Evolutionary conservation across 345 rosid species (phyloP).

Genomic region (Geranium rotundifolium): DNA sequence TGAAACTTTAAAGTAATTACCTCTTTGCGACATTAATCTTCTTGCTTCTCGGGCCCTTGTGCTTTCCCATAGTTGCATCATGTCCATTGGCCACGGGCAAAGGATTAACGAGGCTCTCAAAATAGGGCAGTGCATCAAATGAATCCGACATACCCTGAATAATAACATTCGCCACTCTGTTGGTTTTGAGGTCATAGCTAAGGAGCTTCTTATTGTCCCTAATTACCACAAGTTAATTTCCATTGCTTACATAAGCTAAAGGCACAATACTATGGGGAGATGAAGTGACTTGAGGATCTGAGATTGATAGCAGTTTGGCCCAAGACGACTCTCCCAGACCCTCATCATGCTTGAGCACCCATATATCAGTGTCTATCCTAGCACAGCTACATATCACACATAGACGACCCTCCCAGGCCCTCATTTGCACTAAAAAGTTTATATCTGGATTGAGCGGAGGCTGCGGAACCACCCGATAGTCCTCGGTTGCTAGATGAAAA

Average conservation of each 20-base stretch:
- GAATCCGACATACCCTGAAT: background rate
- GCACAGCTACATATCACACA: constrained; percentile 7
- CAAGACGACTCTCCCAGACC: too few relatives aligned
- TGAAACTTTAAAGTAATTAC: too few relatives aligned
- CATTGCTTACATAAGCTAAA: background rate
- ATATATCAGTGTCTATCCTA: constrained; percentile 3
- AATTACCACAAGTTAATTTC: background rate
- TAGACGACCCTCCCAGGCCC: constrained; percentile 6
- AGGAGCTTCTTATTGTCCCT: background rate
- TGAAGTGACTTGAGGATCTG: background rate
- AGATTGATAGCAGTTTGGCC: too few relatives aligned
- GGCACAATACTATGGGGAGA: background rate
- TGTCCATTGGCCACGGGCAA: background rate
- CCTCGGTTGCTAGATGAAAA: constrained; percentile 10
- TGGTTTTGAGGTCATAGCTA: background rate
- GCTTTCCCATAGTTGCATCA: background rate
- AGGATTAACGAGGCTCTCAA: constrained; percentile 8
- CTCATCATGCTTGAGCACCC: constrained; percentile 1
- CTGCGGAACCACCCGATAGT: constrained; percentile 6
- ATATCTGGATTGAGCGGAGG: constrained; percentile 1
- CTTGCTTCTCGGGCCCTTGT: background rate
- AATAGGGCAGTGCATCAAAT: constrained; percentile 4
- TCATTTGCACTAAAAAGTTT: background rate
- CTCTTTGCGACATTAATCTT: constrained; percentile 4
- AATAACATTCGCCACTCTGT: background rate